A percentile compares a stretch with the other conserved stretches of the same genome.
phyloP scores from a whole-genome alignment of 129 eudicot species.

The Helichrysum umbraculigerum region DNA sequence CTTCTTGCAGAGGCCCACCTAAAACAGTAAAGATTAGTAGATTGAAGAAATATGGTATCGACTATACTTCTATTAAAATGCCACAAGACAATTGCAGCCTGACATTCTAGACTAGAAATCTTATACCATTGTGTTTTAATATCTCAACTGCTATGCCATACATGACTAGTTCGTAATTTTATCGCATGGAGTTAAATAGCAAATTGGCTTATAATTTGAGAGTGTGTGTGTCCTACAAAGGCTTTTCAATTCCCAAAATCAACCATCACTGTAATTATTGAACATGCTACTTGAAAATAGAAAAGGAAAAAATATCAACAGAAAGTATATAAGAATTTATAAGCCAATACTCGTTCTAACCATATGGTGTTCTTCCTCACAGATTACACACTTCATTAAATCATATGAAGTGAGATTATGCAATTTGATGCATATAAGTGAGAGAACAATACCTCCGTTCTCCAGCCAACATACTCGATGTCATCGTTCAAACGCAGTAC shows the following conservation, averaged over 20 bases:
- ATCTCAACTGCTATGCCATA: not conserved
- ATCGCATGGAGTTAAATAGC: not conserved
- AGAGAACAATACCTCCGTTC: constrained; percentile 71
- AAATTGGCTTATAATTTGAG: not conserved
- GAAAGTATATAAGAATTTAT: not conserved
- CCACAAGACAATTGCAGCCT: not conserved
- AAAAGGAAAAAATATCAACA: no score
- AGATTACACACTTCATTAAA: not conserved
- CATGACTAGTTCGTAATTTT: not conserved
- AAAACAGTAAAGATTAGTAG: constrained; percentile 21
- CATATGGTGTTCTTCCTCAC: no score
- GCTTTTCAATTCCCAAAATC: not conserved
- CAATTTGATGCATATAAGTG: not conserved
- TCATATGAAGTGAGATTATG: not conserved
- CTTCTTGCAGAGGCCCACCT: constrained; percentile 94
- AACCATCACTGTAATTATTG: not conserved
- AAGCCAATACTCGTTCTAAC: not conserved
- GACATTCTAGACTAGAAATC: constrained; percentile 4
- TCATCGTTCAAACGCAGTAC: constrained; percentile 58
- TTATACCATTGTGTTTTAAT: constrained; percentile 10
- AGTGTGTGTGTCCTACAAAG: not conserved
- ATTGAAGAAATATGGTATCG: not conserved
- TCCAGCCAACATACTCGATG: constrained; percentile 84
- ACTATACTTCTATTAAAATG: not conserved
- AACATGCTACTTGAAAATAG: not conserved